These are phyloP conservation scores for Backusella circina DNA, from an alignment of 192 early-diverging fungal genomes.

Conservation along the genomic window DNA sequence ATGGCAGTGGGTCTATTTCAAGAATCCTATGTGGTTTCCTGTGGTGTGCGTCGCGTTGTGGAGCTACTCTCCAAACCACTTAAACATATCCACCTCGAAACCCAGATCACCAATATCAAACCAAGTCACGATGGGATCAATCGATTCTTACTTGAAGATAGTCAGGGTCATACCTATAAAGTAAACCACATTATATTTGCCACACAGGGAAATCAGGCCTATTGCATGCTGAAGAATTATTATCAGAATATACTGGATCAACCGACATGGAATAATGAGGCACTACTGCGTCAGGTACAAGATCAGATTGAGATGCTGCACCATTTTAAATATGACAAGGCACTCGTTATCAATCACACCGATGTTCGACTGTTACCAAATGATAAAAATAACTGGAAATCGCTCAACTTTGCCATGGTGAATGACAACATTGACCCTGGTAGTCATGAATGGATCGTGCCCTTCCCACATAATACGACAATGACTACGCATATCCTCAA, in stretches of 20 bases:
- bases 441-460: constrained; percentile 5
- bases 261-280: background rate
- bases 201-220: constrained; percentile 32
- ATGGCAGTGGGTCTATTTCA: constrained; percentile 34
- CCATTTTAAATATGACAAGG: constrained; percentile 43
- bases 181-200: constrained; percentile 34
- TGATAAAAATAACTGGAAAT: constrained; percentile 35
- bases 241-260: background rate
- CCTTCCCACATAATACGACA: constrained; percentile 29
- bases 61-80: constrained; percentile 9
- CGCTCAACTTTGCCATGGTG: constrained; percentile 40
- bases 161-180: background rate
- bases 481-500: constrained; percentile 37
- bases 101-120: constrained; percentile 11
- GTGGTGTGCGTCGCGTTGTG: constrained; percentile 28
- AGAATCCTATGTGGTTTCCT: constrained; percentile 28
- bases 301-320: constrained; percentile 36
- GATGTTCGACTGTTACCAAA: constrained; percentile 41
- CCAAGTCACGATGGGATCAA: background rate
- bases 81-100: constrained; percentile 19
- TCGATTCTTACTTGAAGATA: constrained; percentile 8
- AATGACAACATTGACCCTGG: constrained; percentile 6
- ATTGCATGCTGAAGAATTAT: background rate
- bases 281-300: background rate
- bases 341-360: constrained; percentile 46